Percentiles rank a stretch among this genome's conserved stretches.
phyloP scores from a whole-genome alignment of 768 basidiomycete genomes.

The Mycena venus region DNA sequence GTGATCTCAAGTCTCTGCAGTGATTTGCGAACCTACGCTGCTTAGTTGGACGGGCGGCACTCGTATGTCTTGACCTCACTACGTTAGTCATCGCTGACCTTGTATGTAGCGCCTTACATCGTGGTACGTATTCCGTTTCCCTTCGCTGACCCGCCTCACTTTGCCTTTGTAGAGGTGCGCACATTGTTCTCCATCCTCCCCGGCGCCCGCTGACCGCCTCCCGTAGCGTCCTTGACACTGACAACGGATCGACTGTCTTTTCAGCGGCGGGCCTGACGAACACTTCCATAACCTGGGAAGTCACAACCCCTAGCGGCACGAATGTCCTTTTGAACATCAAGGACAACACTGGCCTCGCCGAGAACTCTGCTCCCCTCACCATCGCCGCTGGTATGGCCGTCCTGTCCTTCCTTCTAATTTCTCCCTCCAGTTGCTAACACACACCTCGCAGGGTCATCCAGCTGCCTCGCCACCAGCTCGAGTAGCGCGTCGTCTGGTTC shows the following conservation, averaged over 20 bases:
- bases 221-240: slow-evolving; percentile 8
- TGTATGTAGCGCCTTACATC: slow-evolving; percentile 19
- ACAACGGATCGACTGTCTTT: neutral
- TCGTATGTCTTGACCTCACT: slow-evolving; percentile 9
- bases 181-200: neutral
- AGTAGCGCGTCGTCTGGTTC: neutral
- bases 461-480: slow-evolving; percentile 3
- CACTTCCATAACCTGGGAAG: slow-evolving; percentile 20
- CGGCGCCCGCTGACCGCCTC: neutral
- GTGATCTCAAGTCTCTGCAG: neutral
- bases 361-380: slow-evolving; percentile 8
- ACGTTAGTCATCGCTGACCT: neutral
- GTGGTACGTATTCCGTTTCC: slow-evolving; percentile 6
- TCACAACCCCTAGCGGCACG: neutral
- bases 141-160: neutral
- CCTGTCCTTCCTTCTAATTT: neutral
- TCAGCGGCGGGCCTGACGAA: slow-evolving; percentile 6
- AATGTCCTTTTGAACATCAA: slow-evolving; percentile 15
- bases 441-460: neutral
- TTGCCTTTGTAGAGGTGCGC: slow-evolving; percentile 13
- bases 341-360: slow-evolving; percentile 9
- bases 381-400: neutral
- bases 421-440: neutral
- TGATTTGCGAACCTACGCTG: slow-evolving; percentile 17
- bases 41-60: slow-evolving; percentile 23